Evolutionary conservation across 2,329 filamentous ascomycete genomes (phyloP).

Genomic region (Beauveria rudraprayagi): DNA sequence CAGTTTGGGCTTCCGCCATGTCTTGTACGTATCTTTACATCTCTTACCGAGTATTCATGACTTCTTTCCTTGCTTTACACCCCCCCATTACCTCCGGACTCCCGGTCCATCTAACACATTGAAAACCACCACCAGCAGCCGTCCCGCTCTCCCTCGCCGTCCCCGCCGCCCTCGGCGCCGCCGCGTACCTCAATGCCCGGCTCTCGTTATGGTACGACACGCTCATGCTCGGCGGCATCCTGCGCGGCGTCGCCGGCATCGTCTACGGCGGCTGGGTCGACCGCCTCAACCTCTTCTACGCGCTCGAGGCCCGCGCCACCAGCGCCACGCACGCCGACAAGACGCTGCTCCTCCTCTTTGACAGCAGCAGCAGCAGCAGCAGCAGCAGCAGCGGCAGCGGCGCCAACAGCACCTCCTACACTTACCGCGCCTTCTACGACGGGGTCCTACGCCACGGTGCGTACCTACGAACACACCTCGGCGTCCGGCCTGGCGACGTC

Average conservation of each 20-base stretch:
- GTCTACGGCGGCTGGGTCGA: constrained; percentile 31
- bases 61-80: not conserved
- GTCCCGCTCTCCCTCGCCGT: constrained; percentile 46
- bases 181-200: constrained; percentile 72
- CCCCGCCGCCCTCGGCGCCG: constrained; percentile 55
- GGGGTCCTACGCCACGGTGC: constrained; percentile 62
- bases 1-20: not conserved
- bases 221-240: constrained; percentile 35
- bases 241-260: constrained; percentile 35
- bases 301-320: constrained; percentile 58
- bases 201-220: constrained; percentile 58
- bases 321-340: constrained; percentile 38
- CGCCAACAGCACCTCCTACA: constrained; percentile 40
- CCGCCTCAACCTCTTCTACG: constrained; percentile 65
- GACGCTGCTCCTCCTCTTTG: constrained; percentile 58
- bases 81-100: too few species aligned
- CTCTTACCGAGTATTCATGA: not conserved
- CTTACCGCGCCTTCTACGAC: constrained; percentile 67
- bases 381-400: constrained; percentile 42
- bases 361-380: constrained; percentile 45
- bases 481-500: constrained; percentile 62
- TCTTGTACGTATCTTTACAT: not conserved
- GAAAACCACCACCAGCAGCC: constrained; percentile 17
- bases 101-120: not conserved
- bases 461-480: constrained; percentile 60